These are phyloP conservation scores for Phytophthora chlamydospora DNA, from an alignment of 352 stramenopile species.

Conservation along the genomic window DNA sequence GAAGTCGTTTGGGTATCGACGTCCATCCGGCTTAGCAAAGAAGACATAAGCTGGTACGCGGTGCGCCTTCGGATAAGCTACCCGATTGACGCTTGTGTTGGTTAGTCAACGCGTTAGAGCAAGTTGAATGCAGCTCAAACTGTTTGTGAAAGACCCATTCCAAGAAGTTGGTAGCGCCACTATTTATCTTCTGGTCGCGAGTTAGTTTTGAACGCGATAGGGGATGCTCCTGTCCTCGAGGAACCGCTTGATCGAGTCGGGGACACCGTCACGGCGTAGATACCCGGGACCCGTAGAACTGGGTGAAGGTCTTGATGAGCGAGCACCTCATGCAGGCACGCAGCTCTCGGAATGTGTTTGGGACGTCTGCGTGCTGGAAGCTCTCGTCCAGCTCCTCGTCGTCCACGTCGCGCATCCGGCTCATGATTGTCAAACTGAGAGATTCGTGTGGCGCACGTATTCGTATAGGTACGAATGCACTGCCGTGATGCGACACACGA, in stretches of 20 bases:
- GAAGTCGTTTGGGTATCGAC: slow-evolving; percentile 37
- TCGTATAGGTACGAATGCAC: too few species aligned
- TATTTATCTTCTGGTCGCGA: too few species aligned
- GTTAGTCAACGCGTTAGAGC: too few species aligned
- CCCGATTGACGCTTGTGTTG: too few species aligned
- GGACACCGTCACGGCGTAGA: slow-evolving; percentile 90
- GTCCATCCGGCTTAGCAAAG: slow-evolving; percentile 9
- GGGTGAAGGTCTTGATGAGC: slow-evolving; percentile 90
- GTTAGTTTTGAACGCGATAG: slow-evolving; percentile 77
- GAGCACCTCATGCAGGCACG: slow-evolving; percentile 90
- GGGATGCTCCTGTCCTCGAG: slow-evolving; percentile 88
- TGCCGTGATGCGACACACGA: slow-evolving; percentile 15
- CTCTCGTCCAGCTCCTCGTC: slow-evolving; percentile 85
- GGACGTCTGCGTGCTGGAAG: slow-evolving; percentile 86
- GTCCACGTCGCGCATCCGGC: slow-evolving; percentile 71
- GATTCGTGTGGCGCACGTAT: too few species aligned
- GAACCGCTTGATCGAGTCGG: slow-evolving; percentile 89
- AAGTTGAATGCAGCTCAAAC: too few species aligned
- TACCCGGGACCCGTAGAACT: slow-evolving; percentile 90
- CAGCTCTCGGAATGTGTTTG: slow-evolving; percentile 88
- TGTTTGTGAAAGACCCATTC: too few species aligned
- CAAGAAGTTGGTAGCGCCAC: too few species aligned
- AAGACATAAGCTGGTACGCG: background rate
- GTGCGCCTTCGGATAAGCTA: background rate
- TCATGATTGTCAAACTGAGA: slow-evolving; percentile 43